Conservation (phyloP, 164 flowering plant genomes). For the Sextonia rubra region DNA sequence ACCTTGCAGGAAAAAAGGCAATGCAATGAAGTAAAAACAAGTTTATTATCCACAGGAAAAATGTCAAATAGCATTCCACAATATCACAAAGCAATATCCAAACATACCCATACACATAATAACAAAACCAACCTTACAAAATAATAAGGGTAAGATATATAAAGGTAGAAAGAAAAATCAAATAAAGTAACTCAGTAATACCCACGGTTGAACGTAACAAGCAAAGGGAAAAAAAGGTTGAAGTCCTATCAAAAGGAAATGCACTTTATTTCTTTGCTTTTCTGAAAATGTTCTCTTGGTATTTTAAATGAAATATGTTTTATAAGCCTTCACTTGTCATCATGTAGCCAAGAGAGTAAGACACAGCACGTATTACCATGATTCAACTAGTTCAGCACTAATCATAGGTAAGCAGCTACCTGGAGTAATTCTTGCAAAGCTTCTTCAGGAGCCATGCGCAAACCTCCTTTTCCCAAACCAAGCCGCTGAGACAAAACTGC, state of each 20-base stretch:
- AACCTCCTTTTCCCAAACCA: slow-evolving; percentile 97
- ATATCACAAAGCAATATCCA: not conserved
- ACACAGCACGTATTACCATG: not conserved
- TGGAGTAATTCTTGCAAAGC: slow-evolving; percentile 79
- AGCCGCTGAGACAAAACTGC: slow-evolving; percentile 96
- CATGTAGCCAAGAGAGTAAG: not conserved
- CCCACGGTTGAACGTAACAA: not conserved
- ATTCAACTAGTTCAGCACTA: not conserved
- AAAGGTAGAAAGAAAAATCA: not conserved
- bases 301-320: not conserved
- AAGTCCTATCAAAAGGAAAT: not conserved
- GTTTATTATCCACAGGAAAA: not conserved
- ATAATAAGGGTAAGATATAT: not conserved
- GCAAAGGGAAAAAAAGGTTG: not conserved
- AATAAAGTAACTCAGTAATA: too few species aligned
- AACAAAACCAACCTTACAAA: not conserved
- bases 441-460: slow-evolving; percentile 98
- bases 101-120: not conserved
- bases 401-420: slow-evolving; percentile 31
- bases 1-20: slow-evolving; percentile 45
- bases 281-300: not conserved
- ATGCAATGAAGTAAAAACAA: not conserved
- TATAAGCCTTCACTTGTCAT: not conserved
- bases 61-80: not conserved
- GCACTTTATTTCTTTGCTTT: not conserved